Conservation (phyloP, 2,329 filamentous ascomycete genomes). For the Trichoderma aggressivum region DNA sequence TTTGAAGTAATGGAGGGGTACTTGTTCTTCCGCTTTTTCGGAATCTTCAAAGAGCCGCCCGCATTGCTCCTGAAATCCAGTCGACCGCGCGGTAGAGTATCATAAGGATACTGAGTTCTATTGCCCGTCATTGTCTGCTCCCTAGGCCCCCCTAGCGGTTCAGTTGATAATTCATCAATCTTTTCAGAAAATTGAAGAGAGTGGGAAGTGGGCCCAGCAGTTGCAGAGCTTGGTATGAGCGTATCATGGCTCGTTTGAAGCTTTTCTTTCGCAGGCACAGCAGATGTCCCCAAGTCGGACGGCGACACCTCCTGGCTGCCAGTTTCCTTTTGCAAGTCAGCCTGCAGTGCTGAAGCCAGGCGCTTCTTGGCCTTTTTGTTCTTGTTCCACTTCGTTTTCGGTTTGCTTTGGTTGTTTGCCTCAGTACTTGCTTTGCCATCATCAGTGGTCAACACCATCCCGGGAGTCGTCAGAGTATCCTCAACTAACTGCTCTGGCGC, state of each 20-base stretch:
- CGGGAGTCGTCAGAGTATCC: not conserved
- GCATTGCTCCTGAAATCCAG: constrained; percentile 28
- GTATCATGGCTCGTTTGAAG: too few relatives aligned
- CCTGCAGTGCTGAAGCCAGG: constrained; percentile 3
- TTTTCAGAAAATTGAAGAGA: constrained; percentile 18
- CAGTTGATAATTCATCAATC: constrained; percentile 14
- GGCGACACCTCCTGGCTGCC: not conserved
- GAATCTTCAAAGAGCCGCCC: constrained; percentile 35
- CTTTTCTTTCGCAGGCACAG: not conserved
- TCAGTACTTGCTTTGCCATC: not conserved
- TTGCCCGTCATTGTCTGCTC: not conserved
- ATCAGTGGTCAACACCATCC: not conserved
- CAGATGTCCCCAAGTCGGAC: not conserved
- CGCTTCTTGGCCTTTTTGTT: constrained; percentile 28
- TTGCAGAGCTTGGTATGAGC: not conserved
- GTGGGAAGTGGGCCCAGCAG: not conserved
- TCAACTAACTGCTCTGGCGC: not conserved
- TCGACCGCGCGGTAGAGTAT: constrained; percentile 18
- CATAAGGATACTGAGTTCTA: not conserved
- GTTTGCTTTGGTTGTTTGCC: not conserved
- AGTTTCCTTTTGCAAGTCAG: not conserved
- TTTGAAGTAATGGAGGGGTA: not conserved
- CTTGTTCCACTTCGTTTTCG: constrained; percentile 16
- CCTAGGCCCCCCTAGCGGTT: not conserved
- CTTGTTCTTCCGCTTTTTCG: constrained; percentile 30